Percentiles rank a stretch among this genome's conserved stretches.
Evolutionary conservation across 768 basidiomycete species (phyloP).

Genomic region (Lactarius pseudohatsudake): DNA sequence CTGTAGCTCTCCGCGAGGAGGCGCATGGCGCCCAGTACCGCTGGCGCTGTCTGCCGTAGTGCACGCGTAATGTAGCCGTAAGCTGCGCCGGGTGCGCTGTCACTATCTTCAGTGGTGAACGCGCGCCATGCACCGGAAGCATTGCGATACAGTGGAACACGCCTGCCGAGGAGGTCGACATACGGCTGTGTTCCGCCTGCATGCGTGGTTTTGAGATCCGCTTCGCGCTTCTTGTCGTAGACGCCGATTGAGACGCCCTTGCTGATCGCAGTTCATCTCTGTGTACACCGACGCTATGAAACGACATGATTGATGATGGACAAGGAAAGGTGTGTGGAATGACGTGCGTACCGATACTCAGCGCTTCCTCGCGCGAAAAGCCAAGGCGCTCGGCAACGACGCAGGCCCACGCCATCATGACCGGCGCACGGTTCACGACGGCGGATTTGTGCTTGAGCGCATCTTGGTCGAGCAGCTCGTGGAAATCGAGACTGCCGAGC

Average conservation of each 20-base stretch:
- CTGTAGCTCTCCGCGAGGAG: conserved; percentile 61
- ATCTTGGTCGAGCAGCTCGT: conserved; percentile 70
- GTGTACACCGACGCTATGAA: conserved; percentile 86
- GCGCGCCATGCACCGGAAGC: conserved; percentile 75
- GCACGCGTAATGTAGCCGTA: conserved; percentile 82
- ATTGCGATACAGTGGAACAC: conserved; percentile 80
- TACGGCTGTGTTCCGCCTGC: conserved; percentile 70
- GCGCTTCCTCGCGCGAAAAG: conserved; percentile 84
- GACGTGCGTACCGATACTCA: conserved; percentile 72
- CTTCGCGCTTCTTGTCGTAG: conserved; percentile 54
- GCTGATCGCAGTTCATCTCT: conserved; percentile 83
- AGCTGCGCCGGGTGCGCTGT: conserved; percentile 62
- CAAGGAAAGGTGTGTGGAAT: not conserved
- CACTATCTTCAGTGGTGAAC: conserved; percentile 49
- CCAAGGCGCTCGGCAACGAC: conserved; percentile 84
- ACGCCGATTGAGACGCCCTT: conserved; percentile 86
- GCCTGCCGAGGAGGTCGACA: conserved; percentile 80
- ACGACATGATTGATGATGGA: not conserved
- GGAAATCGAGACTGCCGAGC: conserved; percentile 64
- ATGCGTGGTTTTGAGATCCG: conserved; percentile 52
- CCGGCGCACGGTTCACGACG: conserved; percentile 86
- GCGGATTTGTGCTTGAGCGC: conserved; percentile 60
- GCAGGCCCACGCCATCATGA: conserved; percentile 93
- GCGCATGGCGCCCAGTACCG: conserved; percentile 74
- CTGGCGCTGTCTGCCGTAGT: conserved; percentile 75